Conservation (phyloP, 257 asterid genomes). For the Cynanchum wilfordii region DNA sequence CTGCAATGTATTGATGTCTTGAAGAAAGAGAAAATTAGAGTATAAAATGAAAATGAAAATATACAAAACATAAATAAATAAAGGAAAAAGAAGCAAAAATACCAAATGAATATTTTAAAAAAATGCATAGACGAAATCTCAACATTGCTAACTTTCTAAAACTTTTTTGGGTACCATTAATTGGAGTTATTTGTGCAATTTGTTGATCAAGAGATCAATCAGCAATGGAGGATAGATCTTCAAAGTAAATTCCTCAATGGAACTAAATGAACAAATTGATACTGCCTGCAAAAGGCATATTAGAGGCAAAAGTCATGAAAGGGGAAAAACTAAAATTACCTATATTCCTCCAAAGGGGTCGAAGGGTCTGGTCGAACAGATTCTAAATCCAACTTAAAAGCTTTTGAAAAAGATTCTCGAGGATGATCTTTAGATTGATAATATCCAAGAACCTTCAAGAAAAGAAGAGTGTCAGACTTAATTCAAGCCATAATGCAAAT, state of each 20-base stretch:
- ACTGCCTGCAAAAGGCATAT: not conserved
- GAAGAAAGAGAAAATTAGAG: not conserved
- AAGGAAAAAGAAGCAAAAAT: not conserved
- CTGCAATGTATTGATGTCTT: not conserved
- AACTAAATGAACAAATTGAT: not conserved
- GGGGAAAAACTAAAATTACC: slow-evolving; percentile 38
- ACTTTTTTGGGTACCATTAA: not conserved
- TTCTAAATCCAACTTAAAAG: slow-evolving; percentile 71
- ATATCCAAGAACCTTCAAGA: slow-evolving; percentile 65
- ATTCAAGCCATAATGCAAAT: slow-evolving; percentile 1
- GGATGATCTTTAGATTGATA: slow-evolving; percentile 74
- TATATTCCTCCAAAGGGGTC: slow-evolving; percentile 75
- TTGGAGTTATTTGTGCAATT: not conserved
- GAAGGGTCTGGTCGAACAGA: slow-evolving; percentile 91
- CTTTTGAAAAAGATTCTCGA: slow-evolving; percentile 64
- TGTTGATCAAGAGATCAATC: not conserved
- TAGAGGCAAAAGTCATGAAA: slow-evolving; percentile 3
- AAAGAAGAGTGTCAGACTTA: slow-evolving; percentile 8
- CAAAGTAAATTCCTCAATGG: not conserved
- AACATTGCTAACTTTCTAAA: not conserved
- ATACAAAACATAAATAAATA: not conserved
- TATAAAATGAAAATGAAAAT: no score
- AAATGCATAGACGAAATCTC: not conserved
- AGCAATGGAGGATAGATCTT: not conserved
- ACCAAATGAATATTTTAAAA: not conserved